phyloP scores from a whole-genome alignment of 352 stramenopile species.

The Paralagenidium karlingii region DNA sequence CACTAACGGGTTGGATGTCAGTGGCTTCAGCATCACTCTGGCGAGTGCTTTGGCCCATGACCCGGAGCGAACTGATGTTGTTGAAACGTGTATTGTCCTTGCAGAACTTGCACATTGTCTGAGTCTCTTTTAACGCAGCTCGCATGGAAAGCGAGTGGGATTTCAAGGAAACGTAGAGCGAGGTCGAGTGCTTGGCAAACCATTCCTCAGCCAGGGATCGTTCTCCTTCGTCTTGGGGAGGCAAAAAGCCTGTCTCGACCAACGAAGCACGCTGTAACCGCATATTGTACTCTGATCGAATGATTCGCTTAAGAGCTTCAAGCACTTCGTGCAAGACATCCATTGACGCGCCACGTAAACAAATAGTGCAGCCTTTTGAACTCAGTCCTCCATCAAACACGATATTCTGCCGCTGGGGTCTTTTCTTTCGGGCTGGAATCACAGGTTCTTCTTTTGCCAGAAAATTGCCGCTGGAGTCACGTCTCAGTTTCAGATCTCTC shows the following conservation, averaged over 20 bases:
- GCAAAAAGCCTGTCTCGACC: conserved; percentile 42
- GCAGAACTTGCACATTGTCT: conserved; percentile 75
- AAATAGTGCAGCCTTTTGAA: conserved; percentile 70
- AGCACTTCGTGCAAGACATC: conserved; percentile 63
- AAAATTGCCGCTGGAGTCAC: too few species aligned
- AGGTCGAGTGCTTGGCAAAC: conserved; percentile 70
- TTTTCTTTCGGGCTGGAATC: conserved; percentile 21
- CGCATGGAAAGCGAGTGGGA: conserved; percentile 80
- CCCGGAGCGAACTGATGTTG: conserved; percentile 70
- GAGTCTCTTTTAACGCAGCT: conserved; percentile 63
- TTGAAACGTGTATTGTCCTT: conserved; percentile 72
- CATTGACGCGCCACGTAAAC: conserved; percentile 45
- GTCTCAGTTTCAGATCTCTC: conserved; percentile 8
- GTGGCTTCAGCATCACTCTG: conserved; percentile 2
- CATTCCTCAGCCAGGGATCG: conserved; percentile 68
- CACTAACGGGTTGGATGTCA: conserved; percentile 10
- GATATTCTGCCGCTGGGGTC: conserved; percentile 68
- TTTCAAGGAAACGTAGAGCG: conserved; percentile 74
- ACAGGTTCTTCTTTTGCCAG: background rate
- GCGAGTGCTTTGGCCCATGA: conserved; percentile 12
- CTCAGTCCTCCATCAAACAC: conserved; percentile 73
- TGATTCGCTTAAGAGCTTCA: conserved; percentile 37
- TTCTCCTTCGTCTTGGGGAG: conserved; percentile 25
- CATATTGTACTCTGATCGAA: conserved; percentile 72
- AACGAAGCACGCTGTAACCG: conserved; percentile 49